Percentiles rank a stretch among this genome's conserved stretches.
Conservation (phyloP, 352 stramenopile genomes). For the Pythium dissimile region DNA sequence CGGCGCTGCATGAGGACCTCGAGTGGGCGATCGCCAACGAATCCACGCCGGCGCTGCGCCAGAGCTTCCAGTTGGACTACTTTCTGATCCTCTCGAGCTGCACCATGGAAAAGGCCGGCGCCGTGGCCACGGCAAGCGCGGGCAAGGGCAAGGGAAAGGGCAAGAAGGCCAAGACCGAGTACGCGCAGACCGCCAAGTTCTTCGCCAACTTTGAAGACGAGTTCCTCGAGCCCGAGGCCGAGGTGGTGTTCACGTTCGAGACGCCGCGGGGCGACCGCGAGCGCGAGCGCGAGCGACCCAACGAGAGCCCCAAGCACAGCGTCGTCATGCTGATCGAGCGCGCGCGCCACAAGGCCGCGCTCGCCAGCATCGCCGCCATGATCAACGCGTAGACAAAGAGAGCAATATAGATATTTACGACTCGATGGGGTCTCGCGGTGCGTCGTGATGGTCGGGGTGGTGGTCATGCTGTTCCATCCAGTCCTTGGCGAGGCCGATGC, state of each 20-base stretch:
- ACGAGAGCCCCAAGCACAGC: slow-evolving; percentile 55
- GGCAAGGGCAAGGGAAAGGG: slow-evolving; percentile 38
- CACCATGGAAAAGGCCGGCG: slow-evolving; percentile 43
- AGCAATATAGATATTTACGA: slow-evolving; percentile 2
- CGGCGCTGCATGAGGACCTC: slow-evolving; percentile 80
- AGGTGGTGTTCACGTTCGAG: slow-evolving; percentile 70
- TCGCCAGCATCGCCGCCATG: slow-evolving; percentile 73
- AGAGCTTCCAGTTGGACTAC: slow-evolving; percentile 79
- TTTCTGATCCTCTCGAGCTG: slow-evolving; percentile 75
- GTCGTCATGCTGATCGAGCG: slow-evolving; percentile 79
- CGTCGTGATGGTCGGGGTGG: neutral
- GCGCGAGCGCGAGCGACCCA: slow-evolving; percentile 39
- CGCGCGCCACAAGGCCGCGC: slow-evolving; percentile 76
- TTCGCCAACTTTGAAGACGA: slow-evolving; percentile 88
- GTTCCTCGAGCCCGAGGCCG: slow-evolving; percentile 74
- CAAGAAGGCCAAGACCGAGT: slow-evolving; percentile 76
- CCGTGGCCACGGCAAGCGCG: slow-evolving; percentile 13
- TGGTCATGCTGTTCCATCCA: slow-evolving; percentile 51
- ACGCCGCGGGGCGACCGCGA: slow-evolving; percentile 64
- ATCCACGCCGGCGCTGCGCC: slow-evolving; percentile 50
- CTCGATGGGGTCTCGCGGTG: neutral
- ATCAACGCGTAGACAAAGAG: slow-evolving; percentile 65
- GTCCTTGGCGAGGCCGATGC: slow-evolving; percentile 61
- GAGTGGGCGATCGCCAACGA: slow-evolving; percentile 83
- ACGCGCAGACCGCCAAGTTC: slow-evolving; percentile 66